A percentile compares a stretch with the other conserved stretches of the same genome.
Evolutionary conservation across 495 filamentous ascomycete species (phyloP).

Genomic region (Alectoria sarmentosa): DNA sequence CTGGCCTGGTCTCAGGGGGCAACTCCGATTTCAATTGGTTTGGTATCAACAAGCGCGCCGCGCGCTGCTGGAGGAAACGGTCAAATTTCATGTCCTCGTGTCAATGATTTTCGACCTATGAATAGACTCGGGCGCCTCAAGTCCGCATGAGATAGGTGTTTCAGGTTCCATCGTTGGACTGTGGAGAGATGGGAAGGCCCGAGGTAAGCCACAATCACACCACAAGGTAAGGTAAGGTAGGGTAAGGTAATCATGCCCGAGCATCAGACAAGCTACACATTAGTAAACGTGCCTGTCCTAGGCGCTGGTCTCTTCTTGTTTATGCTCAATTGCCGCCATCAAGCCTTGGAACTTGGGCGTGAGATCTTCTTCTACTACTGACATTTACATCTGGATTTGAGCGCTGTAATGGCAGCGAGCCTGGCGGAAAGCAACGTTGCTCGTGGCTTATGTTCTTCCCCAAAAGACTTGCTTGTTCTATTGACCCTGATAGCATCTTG

Average conservation of each 20-base stretch:
- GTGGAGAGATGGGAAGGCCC: not conserved
- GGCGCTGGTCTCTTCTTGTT: not conserved
- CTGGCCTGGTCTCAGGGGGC: slow-evolving; percentile 13
- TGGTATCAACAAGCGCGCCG: slow-evolving; percentile 1
- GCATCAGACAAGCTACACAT: not conserved
- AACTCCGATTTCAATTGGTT: slow-evolving; percentile 5
- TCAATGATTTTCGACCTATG: slow-evolving; percentile 8
- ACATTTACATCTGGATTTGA: not conserved
- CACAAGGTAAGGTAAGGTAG: no score
- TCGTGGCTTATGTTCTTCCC: not conserved
- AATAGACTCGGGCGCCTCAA: no score
- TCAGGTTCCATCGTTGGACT: not conserved
- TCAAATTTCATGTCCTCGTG: no score
- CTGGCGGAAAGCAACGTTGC: not conserved
- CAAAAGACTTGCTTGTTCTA: not conserved
- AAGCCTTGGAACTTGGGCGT: not conserved
- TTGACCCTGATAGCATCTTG: not conserved
- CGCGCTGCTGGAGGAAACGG: no score
- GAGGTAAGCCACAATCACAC: not conserved
- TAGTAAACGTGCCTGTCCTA: not conserved
- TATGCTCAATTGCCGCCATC: not conserved
- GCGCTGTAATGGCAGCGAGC: not conserved
- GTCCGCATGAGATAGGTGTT: slow-evolving; percentile 13
- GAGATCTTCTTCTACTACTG: not conserved
- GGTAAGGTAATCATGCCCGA: not conserved